These are phyloP conservation scores for Pichia sporocuriosa DNA, from an alignment of 805 yeast genomes.

Conservation along the genomic window DNA sequence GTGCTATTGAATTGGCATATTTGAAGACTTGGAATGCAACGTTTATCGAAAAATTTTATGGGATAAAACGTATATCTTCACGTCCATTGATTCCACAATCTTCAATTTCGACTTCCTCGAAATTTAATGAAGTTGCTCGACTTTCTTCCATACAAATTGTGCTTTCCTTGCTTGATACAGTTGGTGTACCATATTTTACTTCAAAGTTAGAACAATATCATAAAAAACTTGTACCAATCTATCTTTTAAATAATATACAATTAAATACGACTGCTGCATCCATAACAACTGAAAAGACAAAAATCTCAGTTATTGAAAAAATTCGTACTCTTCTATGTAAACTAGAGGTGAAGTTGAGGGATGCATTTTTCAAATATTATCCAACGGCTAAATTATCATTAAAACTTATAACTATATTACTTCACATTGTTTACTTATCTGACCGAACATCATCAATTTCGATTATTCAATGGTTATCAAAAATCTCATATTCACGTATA, in stretches of 20 bases:
- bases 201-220: constrained; percentile 62
- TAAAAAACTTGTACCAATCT: constrained; percentile 56
- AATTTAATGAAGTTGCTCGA: constrained; percentile 44
- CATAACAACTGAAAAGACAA: not conserved
- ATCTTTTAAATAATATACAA: constrained; percentile 34
- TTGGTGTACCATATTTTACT: constrained; percentile 60
- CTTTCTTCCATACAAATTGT: constrained; percentile 47
- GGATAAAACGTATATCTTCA: constrained; percentile 54
- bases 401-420: constrained; percentile 44
- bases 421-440: constrained; percentile 60
- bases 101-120: not conserved
- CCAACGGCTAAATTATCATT: constrained; percentile 49
- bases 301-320: not conserved
- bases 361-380: constrained; percentile 48
- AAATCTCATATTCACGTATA: constrained; percentile 60
- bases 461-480: constrained; percentile 51
- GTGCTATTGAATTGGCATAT: constrained; percentile 64
- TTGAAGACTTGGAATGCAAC: constrained; percentile 72
- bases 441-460: constrained; percentile 61
- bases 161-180: constrained; percentile 50
- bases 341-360: constrained; percentile 6
- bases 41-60: constrained; percentile 89
- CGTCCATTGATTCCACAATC: constrained; percentile 2
- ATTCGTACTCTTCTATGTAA: not conserved
- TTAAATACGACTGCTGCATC: not conserved